Evolutionary conservation across 176 grass and related monocot species (phyloP).

Genomic region (Lolium perenne): DNA sequence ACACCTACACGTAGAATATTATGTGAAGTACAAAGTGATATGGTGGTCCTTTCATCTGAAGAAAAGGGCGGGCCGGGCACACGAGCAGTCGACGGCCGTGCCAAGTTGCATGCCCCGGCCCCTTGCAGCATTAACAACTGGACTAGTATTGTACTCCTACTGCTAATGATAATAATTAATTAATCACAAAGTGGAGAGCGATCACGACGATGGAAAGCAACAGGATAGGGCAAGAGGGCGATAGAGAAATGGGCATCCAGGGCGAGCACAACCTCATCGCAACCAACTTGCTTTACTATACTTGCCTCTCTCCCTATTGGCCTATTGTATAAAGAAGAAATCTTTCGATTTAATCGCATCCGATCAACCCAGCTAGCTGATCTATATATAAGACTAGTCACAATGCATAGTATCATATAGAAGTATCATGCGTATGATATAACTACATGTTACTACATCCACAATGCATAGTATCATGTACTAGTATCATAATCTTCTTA

Average conservation of each 20-base stretch:
- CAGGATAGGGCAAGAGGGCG: slow-evolving; percentile 3
- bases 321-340: slow-evolving; percentile 35
- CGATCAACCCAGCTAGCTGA: neutral
- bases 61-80: slow-evolving; percentile 23
- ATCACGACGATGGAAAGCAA: slow-evolving; percentile 34
- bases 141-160: neutral
- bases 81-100: slow-evolving; percentile 46
- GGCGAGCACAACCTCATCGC: slow-evolving; percentile 43
- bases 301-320: slow-evolving; percentile 29
- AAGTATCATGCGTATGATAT: too few relatives aligned
- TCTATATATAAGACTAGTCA: too few relatives aligned
- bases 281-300: slow-evolving; percentile 52
- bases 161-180: slow-evolving; percentile 11
- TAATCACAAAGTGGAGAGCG: slow-evolving; percentile 4
- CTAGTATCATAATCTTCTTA: too few relatives aligned
- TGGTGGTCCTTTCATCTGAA: slow-evolving; percentile 39
- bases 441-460: too few relatives aligned
- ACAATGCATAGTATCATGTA: too few relatives aligned
- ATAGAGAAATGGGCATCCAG: slow-evolving; percentile 46
- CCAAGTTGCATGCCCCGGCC: slow-evolving; percentile 35
- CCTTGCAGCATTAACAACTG: neutral
- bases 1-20: neutral
- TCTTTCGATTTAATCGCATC: slow-evolving; percentile 1
- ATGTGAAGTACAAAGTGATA: slow-evolving; percentile 25
- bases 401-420: too few relatives aligned